These are phyloP conservation scores for Nakazawaea ernobii DNA, from an alignment of 805 yeast species.

Conservation along the genomic window DNA sequence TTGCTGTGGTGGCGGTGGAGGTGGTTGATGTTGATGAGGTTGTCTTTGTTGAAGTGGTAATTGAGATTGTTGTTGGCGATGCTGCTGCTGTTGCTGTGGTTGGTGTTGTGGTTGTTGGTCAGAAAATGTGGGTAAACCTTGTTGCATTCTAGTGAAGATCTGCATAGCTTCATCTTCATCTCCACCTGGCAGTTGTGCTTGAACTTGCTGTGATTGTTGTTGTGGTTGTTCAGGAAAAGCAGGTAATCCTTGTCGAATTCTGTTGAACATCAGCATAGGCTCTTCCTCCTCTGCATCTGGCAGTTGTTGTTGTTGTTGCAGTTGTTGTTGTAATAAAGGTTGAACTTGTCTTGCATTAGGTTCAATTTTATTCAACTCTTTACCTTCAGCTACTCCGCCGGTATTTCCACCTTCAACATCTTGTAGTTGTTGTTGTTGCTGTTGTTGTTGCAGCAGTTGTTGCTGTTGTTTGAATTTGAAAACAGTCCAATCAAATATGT, in stretches of 20 bases:
- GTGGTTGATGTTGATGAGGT: constrained; percentile 11
- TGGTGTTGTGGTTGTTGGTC: neutral
- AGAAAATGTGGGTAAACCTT: neutral
- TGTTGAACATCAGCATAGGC: constrained; percentile 7
- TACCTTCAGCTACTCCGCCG: constrained; percentile 4
- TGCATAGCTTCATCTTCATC: neutral
- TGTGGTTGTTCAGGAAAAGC: constrained; percentile 9
- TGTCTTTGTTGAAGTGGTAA: constrained; percentile 4
- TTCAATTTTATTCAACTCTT: constrained; percentile 1
- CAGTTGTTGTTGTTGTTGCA: constrained; percentile 22
- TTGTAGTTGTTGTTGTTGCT: constrained; percentile 21
- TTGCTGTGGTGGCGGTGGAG: constrained; percentile 7
- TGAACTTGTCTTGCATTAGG: constrained; percentile 11
- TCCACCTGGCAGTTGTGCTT: constrained; percentile 3
- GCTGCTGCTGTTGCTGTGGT: neutral
- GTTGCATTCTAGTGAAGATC: no score
- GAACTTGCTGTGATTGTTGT: constrained; percentile 11
- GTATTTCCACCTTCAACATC: constrained; percentile 9
- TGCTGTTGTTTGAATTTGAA: constrained; percentile 65
- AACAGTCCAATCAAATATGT: constrained; percentile 95
- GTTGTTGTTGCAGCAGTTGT: constrained; percentile 39
- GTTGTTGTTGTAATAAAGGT: constrained; percentile 15
- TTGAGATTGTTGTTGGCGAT: neutral
- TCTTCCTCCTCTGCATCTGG: constrained; percentile 19
- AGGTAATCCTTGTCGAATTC: constrained; percentile 12